phyloP scores from a whole-genome alignment of 306 rosid species.

The Cyamopsis tetragonoloba region DNA sequence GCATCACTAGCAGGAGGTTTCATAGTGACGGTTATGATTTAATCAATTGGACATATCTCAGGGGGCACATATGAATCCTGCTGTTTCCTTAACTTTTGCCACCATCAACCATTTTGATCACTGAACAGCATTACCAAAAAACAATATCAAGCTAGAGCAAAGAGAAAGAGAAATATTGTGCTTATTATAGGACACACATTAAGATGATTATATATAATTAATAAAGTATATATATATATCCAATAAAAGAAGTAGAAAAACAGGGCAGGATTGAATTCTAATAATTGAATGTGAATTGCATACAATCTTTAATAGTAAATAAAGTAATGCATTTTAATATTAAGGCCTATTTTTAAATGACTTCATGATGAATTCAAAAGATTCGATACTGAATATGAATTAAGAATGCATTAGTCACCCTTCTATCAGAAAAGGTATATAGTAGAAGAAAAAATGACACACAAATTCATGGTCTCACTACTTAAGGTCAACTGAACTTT shows the following conservation, averaged over 20 bases:
- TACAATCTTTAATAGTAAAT: not conserved
- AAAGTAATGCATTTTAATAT: not conserved
- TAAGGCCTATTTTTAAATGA: not conserved
- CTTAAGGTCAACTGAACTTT: too few species aligned
- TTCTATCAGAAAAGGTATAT: not conserved
- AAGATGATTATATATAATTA: too few species aligned
- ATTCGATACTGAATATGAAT: not conserved
- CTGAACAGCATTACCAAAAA: too few species aligned
- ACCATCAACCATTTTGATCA: slow-evolving; percentile 46
- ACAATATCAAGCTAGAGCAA: too few species aligned
- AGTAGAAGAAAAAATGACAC: too few species aligned
- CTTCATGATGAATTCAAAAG: not conserved
- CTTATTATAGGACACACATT: too few species aligned
- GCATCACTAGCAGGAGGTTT: slow-evolving; percentile 76
- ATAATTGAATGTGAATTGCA: not conserved
- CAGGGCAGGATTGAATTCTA: not conserved
- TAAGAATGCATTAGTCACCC: not conserved
- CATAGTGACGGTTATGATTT: slow-evolving; percentile 70
- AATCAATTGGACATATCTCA: slow-evolving; percentile 82
- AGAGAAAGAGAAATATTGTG: too few species aligned
- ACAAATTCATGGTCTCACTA: too few species aligned
- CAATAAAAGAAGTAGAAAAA: too few species aligned
- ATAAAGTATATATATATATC: too few species aligned
- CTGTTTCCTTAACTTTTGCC: slow-evolving; percentile 77
- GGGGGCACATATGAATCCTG: slow-evolving; percentile 92